Conservation (phyloP, 805 yeast species). For the Sugiyamaella qingdaonensis region DNA sequence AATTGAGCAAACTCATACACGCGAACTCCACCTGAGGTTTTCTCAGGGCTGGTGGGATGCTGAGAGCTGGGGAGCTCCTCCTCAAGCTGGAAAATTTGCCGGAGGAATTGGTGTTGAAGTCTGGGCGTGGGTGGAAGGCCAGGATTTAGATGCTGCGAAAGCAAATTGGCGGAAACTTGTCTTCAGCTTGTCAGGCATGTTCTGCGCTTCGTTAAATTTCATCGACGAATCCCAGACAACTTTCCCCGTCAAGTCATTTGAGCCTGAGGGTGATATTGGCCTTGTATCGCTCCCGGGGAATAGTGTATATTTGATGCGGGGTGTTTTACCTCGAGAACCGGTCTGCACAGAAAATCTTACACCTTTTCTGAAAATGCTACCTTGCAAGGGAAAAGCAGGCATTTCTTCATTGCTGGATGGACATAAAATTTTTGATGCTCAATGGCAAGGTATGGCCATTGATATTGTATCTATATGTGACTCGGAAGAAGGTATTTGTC, state of each 20-base stretch:
- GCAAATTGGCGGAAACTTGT: constrained; percentile 66
- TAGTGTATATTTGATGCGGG: constrained; percentile 53
- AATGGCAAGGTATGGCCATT: constrained; percentile 91
- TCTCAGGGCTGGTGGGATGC: constrained; percentile 96
- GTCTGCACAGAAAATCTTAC: constrained; percentile 96
- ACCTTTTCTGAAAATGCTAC: constrained; percentile 83
- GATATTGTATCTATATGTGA: constrained; percentile 63
- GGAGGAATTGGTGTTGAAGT: constrained; percentile 97
- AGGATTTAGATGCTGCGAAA: constrained; percentile 49
- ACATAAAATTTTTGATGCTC: constrained; percentile 76
- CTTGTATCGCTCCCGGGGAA: neutral
- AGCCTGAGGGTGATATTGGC: constrained; percentile 24
- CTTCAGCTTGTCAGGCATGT: constrained; percentile 79
- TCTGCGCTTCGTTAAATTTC: constrained; percentile 91
- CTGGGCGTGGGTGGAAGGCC: constrained; percentile 80
- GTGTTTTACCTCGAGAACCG: constrained; percentile 91
- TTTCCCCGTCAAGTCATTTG: constrained; percentile 47
- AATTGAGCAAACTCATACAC: constrained; percentile 57
- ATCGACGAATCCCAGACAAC: constrained; percentile 78
- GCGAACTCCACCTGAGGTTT: constrained; percentile 79
- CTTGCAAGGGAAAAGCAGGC: constrained; percentile 90
- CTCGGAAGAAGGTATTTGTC: constrained; percentile 19
- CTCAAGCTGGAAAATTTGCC: constrained; percentile 60
- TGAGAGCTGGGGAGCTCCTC: constrained; percentile 79
- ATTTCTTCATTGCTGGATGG: constrained; percentile 82